Base-by-base conservation (phyloP, 495 filamentous ascomycete genomes). In the Talaromyces borbonicus region DNA sequence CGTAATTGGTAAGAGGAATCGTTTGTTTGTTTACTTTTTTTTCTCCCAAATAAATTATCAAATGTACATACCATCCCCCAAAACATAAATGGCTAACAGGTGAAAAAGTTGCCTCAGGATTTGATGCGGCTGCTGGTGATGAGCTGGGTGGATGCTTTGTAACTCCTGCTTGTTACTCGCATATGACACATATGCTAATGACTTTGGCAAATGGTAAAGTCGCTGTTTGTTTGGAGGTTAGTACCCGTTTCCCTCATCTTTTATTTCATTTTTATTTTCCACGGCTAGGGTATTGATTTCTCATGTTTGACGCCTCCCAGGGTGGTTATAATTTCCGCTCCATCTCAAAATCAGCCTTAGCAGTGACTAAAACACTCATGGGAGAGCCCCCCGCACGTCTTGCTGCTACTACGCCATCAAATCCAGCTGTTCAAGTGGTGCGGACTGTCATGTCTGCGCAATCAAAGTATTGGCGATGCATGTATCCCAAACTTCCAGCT, bases 101-200 rank as follows among this genome's bases (percentile, higher is more conserved):
- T 22, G 15, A 40, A 27, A 15, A 37, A 78, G 82, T 99, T 41
- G 88, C 93, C 5, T 90, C 92, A 50, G 92, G 92, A 1, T 99
- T 99, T 49, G 92, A 99, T 63, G 92, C 92, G 4, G 92, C 92
- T 2, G 86, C 79, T 33, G 92, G 93, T 6, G 92, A 99, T 62
- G 81, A 85, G 45, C 73, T 99, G 15, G 92, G 92, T 29, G 87
- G 81, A 25, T 99, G 93, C 59, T 88, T 83, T 53, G 90, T 97
- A 4, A 81, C 88, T 0, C 92, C 92, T 0, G 63, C 80, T 18
- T 90, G 93, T 56, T 99, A 97, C 59, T 87, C 88, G 15, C 90
- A 97, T 55, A 97, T 99, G 92, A 96, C 93, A 7, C 86, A 95
- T 56, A 95, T 96, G 90, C 75, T 99, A 14, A 97, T 96, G 89